Percentiles rank a stretch among this genome's conserved stretches.
Evolutionary conservation across 225 moss, liverwort and hornwort genomes (phyloP).

Genomic region (Straminergon stramineum): DNA sequence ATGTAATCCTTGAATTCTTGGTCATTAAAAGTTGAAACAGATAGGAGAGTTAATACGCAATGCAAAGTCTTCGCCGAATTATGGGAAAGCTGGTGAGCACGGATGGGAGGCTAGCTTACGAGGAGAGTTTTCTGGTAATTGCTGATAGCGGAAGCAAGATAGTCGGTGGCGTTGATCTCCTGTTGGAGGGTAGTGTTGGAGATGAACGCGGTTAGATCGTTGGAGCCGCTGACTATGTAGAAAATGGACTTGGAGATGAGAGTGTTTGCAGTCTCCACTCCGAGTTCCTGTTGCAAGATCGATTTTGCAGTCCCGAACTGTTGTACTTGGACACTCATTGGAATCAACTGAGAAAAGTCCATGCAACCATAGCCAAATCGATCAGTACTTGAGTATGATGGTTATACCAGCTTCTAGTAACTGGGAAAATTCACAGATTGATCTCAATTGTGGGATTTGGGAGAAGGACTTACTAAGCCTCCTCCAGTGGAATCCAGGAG

Average conservation of each 20-base stretch:
- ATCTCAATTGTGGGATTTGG: background rate
- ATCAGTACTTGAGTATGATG: background rate
- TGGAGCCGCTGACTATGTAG: constrained; percentile 18
- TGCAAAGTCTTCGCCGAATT: background rate
- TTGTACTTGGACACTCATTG: constrained; percentile 20
- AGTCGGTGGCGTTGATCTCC: constrained; percentile 12
- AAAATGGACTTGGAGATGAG: constrained; percentile 18
- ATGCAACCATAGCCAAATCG: background rate
- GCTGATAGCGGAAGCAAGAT: background rate
- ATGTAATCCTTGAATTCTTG: background rate
- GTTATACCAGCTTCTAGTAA: no score
- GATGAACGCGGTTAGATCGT: constrained; percentile 15
- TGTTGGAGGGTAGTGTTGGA: background rate
- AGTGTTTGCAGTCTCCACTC: background rate
- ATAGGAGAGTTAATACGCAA: background rate
- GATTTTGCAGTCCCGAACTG: constrained; percentile 12
- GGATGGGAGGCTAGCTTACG: background rate
- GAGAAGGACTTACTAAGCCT: constrained; percentile 26
- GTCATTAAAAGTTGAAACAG: background rate
- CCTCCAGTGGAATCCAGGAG: constrained; percentile 33
- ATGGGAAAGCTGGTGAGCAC: background rate
- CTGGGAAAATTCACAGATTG: background rate
- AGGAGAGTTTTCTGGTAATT: constrained; percentile 2
- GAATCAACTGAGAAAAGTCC: background rate
- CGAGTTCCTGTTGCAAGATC: constrained; percentile 3